Evolutionary conservation across 371 early-diverging fungal species (phyloP).

Genomic region (Circinella minor): DNA sequence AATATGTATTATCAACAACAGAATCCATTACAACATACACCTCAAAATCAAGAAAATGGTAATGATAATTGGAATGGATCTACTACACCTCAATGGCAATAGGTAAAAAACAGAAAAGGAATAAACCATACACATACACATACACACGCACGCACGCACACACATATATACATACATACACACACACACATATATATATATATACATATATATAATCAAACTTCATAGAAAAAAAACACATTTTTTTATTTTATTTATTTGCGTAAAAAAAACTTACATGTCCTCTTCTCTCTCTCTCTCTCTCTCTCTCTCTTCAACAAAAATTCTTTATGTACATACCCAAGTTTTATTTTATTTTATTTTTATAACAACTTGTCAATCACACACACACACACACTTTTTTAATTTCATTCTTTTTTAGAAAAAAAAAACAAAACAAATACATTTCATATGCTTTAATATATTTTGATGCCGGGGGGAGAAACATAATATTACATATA

Average conservation of each 20-base stretch:
- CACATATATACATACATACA: no score
- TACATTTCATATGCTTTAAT: constrained; percentile 1
- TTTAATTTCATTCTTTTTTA: no score
- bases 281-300: not conserved
- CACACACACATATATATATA: no score
- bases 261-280: constrained; percentile 1
- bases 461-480: not conserved
- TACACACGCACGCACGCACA: no score
- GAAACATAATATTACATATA: not conserved
- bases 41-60: constrained; percentile 3
- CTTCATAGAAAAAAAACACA: not conserved
- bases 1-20: constrained; percentile 20
- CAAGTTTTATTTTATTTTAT: not conserved
- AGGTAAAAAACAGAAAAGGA: not conserved
- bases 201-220: not conserved
- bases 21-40: constrained; percentile 13
- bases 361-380: not conserved
- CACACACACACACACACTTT: not conserved
- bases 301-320: not conserved
- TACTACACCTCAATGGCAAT: constrained; percentile 14
- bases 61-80: constrained; percentile 14
- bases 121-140: no score
- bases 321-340: constrained; percentile 6
- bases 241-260: constrained; percentile 5
- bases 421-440: no score